A percentile compares a stretch with the other conserved stretches of the same genome.
Evolutionary conservation across 2,329 filamentous ascomycete species (phyloP).

Genomic region (Trichoderma endophyticum): DNA sequence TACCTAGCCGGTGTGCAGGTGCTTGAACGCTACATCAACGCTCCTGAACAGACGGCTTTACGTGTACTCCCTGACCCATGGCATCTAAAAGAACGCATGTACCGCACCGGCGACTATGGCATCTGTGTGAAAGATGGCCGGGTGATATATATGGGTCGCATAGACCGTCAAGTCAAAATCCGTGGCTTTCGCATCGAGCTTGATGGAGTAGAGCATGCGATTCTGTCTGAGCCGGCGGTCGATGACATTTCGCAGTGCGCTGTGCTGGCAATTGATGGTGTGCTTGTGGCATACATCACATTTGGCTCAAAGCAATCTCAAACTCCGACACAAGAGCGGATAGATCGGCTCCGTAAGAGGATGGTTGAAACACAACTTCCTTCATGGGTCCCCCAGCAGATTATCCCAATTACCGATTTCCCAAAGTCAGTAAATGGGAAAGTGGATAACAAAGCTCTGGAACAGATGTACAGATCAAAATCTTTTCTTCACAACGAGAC

Average conservation of each 20-base stretch:
- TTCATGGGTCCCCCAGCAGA: slow-evolving; percentile 13
- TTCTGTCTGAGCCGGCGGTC: background rate
- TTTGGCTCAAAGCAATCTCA: background rate
- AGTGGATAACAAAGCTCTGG: background rate
- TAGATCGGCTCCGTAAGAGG: background rate
- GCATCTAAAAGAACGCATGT: background rate
- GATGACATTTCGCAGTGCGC: background rate
- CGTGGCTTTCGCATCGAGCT: slow-evolving; percentile 19
- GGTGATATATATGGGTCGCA: background rate
- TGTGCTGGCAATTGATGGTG: slow-evolving; percentile 1
- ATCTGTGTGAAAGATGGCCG: background rate
- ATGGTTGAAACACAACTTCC: background rate
- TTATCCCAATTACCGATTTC: background rate
- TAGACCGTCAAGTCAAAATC: slow-evolving; percentile 17
- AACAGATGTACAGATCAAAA: background rate
- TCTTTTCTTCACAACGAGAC: background rate
- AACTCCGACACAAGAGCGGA: background rate
- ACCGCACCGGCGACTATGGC: slow-evolving; percentile 13
- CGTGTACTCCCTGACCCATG: slow-evolving; percentile 1
- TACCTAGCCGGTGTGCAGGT: slow-evolving; percentile 5
- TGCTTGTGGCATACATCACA: background rate
- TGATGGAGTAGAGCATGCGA: slow-evolving; percentile 7
- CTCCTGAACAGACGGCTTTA: background rate
- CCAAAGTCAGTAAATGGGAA: slow-evolving; percentile 15
- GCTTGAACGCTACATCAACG: slow-evolving; percentile 6